phyloP scores from a whole-genome alignment of 306 rosid species.

The Rosa chinensis region DNA sequence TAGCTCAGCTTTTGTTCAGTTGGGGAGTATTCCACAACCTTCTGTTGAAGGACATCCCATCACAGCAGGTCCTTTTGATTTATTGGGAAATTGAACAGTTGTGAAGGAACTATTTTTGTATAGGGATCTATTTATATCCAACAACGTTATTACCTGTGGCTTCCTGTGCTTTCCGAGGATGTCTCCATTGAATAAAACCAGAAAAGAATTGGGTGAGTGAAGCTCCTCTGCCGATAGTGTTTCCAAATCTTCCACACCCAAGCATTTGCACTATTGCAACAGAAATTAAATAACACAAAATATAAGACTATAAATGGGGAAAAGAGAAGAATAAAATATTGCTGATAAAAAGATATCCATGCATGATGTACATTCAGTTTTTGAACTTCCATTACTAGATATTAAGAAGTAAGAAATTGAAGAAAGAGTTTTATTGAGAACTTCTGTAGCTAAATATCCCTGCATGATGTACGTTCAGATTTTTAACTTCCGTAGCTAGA shows the following conservation, averaged over 20 bases:
- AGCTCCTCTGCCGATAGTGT: conserved; percentile 85
- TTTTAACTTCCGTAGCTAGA: too few species aligned
- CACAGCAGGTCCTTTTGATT: background rate
- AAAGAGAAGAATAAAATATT: background rate
- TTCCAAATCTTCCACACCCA: conserved; percentile 86
- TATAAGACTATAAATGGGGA: background rate
- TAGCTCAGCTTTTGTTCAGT: background rate
- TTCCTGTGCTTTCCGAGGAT: conserved; percentile 92
- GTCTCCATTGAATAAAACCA: conserved; percentile 81
- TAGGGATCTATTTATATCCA: background rate
- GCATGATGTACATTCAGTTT: background rate
- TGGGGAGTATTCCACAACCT: background rate
- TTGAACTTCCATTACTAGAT: background rate
- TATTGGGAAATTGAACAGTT: background rate
- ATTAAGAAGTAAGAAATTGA: background rate
- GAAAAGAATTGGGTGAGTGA: conserved; percentile 83
- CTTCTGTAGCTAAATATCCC: background rate
- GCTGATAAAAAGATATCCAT: background rate
- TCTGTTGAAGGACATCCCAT: background rate
- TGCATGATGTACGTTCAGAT: background rate
- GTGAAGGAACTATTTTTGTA: background rate
- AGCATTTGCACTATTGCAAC: conserved; percentile 52
- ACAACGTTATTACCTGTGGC: conserved; percentile 60
- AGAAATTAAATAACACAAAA: conserved; percentile 15
- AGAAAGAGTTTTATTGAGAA: background rate